These are phyloP conservation scores for Aurinia saxatilis DNA, from an alignment of 345 rosid species.

Conservation along the genomic window DNA sequence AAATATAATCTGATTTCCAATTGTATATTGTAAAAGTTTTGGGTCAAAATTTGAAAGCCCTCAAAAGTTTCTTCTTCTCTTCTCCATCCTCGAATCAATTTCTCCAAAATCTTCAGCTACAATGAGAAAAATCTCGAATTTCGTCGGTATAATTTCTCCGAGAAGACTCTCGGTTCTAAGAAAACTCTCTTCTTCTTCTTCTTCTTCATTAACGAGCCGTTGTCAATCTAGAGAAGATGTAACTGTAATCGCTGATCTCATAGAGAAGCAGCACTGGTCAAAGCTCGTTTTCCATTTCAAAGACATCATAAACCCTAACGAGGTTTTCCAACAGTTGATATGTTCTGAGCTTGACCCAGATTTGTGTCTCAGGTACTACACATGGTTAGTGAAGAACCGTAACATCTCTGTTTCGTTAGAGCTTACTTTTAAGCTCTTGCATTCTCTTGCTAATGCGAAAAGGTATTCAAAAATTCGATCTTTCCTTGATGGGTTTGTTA, in stretches of 20 bases:
- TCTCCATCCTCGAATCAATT: conserved; percentile 17
- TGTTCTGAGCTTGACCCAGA: conserved; percentile 46
- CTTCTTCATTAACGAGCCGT: conserved; percentile 4
- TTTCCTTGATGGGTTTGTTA: conserved; percentile 54
- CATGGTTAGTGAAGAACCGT: conserved; percentile 47
- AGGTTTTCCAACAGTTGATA: conserved; percentile 40
- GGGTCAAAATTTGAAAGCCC: not conserved
- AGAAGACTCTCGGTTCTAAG: not conserved
- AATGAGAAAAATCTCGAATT: not conserved
- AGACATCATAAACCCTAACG: conserved; percentile 28
- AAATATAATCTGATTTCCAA: not conserved
- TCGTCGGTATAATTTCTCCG: not conserved
- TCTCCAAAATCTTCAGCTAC: not conserved
- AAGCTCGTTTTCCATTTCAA: conserved; percentile 35
- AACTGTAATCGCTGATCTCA: conserved; percentile 31
- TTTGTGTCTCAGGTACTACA: conserved; percentile 49
- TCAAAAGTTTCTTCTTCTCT: not conserved
- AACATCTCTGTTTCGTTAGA: conserved; percentile 35
- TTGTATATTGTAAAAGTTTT: not conserved
- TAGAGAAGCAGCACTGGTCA: conserved; percentile 62
- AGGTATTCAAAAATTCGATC: conserved; percentile 55
- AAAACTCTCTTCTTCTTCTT: not conserved
- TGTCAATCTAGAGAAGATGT: not conserved
- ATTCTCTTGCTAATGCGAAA: conserved; percentile 41
- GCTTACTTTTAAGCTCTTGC: conserved; percentile 38